These are phyloP conservation scores for Xylaria sp. DNA, from an alignment of 2,329 filamentous ascomycete species.

Conservation along the genomic window DNA sequence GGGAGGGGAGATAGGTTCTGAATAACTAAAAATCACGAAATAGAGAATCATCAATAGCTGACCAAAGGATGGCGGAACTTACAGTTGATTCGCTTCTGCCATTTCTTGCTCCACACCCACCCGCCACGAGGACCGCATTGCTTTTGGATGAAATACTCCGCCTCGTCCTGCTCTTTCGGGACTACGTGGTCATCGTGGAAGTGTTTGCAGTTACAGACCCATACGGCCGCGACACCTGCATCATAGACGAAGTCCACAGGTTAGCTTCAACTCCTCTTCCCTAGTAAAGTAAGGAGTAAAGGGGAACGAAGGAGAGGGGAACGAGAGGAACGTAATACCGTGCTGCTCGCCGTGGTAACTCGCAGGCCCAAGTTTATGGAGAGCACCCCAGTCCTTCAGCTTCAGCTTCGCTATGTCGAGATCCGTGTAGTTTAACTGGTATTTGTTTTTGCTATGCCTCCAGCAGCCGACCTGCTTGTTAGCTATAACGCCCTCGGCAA, in stretches of 20 bases:
- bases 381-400: slow-evolving; percentile 14
- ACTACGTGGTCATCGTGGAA: slow-evolving; percentile 3
- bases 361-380: neutral
- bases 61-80: neutral
- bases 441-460: neutral
- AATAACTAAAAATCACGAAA: neutral
- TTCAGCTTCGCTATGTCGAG: neutral
- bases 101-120: slow-evolving; percentile 28
- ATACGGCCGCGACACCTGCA: slow-evolving; percentile 12
- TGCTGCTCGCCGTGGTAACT: slow-evolving; percentile 1
- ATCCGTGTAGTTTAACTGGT: neutral
- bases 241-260: neutral
- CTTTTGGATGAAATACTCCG: neutral
- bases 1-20: neutral
- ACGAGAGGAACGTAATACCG: neutral
- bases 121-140: slow-evolving; percentile 8
- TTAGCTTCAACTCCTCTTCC: neutral
- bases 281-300: neutral
- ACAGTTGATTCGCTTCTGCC: slow-evolving; percentile 30
- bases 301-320: neutral
- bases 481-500: neutral
- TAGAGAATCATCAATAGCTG: neutral
- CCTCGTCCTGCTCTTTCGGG: slow-evolving; percentile 18
- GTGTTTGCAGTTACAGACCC: slow-evolving; percentile 36
- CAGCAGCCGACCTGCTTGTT: slow-evolving; percentile 21